Conservation (phyloP, 2,329 filamentous ascomycete species). For the Graphilbum ipis-grandicollis region DNA sequence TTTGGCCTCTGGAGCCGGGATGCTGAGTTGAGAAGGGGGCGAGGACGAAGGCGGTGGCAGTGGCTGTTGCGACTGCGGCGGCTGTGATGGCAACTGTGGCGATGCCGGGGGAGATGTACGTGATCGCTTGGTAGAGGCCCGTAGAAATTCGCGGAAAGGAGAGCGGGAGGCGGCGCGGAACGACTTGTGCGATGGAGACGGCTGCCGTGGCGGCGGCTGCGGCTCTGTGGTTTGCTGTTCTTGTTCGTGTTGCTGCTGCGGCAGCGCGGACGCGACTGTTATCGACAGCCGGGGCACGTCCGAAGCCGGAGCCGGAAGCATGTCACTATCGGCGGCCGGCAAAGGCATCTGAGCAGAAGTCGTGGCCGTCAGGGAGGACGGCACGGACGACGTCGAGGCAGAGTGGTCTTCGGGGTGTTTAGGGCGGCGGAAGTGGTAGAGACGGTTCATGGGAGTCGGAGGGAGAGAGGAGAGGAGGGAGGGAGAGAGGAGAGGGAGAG, state of each 20-base stretch:
- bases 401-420: slow-evolving; percentile 12
- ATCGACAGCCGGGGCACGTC: no score
- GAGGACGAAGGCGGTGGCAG: no score
- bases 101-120: slow-evolving; percentile 13
- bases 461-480: not conserved
- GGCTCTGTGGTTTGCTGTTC: no score
- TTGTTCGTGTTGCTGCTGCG: no score
- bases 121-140: slow-evolving; percentile 14
- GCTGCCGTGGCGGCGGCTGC: not conserved
- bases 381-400: not conserved
- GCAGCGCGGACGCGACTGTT: no score
- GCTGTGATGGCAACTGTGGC: not conserved
- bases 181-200: not conserved
- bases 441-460: slow-evolving; percentile 12
- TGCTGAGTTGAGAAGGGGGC: no score
- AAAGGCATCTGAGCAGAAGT: no score
- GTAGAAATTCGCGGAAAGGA: slow-evolving; percentile 14
- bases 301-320: not conserved
- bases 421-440: slow-evolving; percentile 15
- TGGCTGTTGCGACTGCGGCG: no score
- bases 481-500: not conserved
- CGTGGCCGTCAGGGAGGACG: not conserved
- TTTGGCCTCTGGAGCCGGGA: no score
- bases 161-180: slow-evolving; percentile 5
- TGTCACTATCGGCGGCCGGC: not conserved